phyloP scores from a whole-genome alignment of 352 stramenopile species.

The Aphanomyces astaci region DNA sequence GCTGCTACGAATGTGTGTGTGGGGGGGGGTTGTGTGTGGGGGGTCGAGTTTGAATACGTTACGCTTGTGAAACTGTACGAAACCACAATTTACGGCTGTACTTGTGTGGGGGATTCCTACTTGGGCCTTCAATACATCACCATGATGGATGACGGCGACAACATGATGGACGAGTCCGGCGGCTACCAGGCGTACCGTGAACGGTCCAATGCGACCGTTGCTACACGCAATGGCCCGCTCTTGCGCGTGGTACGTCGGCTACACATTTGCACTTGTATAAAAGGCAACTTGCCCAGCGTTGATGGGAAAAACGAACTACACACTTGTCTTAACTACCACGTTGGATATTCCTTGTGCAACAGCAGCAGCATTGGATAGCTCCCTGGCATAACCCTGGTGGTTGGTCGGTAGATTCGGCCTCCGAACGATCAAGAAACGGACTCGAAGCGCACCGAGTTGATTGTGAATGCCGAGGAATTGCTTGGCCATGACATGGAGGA shows the following conservation, averaged over 20 bases:
- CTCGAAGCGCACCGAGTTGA: slow-evolving; percentile 62
- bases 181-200: slow-evolving; percentile 38
- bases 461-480: slow-evolving; percentile 63
- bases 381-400: background rate
- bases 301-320: no score
- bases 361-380: background rate
- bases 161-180: background rate
- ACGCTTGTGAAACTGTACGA: no score
- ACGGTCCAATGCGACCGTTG: slow-evolving; percentile 50
- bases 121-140: no score
- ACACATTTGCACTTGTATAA: no score
- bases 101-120: no score
- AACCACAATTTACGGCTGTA: no score
- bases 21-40: no score
- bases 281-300: no score
- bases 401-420: slow-evolving; percentile 51
- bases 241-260: slow-evolving; percentile 35
- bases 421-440: slow-evolving; percentile 56
- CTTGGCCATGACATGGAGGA: slow-evolving; percentile 76
- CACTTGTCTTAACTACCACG: no score
- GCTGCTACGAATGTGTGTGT: no score
- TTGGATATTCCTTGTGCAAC: no score
- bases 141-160: background rate
- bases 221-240: slow-evolving; percentile 33
- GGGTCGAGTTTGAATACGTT: no score